Base-by-base conservation (phyloP, 2,329 filamentous ascomycete species). In the Mariannaea elegans region DNA sequence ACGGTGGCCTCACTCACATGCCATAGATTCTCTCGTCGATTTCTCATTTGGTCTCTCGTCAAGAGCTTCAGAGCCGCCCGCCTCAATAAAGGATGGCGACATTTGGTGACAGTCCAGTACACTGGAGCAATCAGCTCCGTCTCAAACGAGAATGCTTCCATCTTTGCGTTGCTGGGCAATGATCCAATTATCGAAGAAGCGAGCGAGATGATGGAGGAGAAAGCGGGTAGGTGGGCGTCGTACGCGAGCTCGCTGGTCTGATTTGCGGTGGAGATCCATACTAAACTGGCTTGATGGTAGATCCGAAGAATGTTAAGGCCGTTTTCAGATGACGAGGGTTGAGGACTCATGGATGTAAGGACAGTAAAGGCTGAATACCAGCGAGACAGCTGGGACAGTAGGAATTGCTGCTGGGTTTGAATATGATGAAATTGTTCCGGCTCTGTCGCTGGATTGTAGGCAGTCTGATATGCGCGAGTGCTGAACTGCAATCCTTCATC, bases 81-180 rank as follows among this genome's bases (percentile, higher is more conserved):
- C 12, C 79, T 65, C 4, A 80, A 70, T 14, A 76, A 65, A 0
- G 75, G 82, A 56, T 80, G 79, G 1, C 79, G 72, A 47, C 77
- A 81, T 50, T 77, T 79, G 32, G 69, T 65, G 1, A 70, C 73
- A 7, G 76, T 74, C 62, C 77, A 82, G 63, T 79, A 81, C 1
- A 82, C 63, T 1, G 78, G 76, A 0, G 78, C 75, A 23, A 81
- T 71, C 1, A 81, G 53, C 18, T 79, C 77, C 12, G 77, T 79
- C 36, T 81, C 78, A 44, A 81, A 81, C 6, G 72, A 75, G 32
- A 82, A 82, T 3, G 66, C 18, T 44, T 67, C 50, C 53, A 65
- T 47, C 47, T 57, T 58, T 24, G 60, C 16, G 27, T 55, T 62
- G 49, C 23, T 16, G 19, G 62, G 48, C 1, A 64, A 39, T 1